Evolutionary conservation across 73 alveolate species (phyloP), one percentile per base, ranked within the genome.

Genomic region (Tetrahymena malaccensis): DNA sequence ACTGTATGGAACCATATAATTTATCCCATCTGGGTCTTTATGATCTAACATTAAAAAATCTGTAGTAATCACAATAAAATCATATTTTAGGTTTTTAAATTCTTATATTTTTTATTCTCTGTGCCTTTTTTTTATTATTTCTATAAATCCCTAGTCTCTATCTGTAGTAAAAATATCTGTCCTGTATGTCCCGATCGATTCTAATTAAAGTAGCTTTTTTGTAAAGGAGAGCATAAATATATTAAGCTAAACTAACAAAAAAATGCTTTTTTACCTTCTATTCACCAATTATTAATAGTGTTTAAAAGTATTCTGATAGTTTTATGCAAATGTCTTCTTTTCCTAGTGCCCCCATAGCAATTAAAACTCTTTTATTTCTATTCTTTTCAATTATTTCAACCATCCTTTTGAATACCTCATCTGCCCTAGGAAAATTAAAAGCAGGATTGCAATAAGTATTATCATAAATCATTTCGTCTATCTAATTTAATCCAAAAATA

Each of bases 401-500:
- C 38, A 98, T 94, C 8, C 56, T 93, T 15, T 94, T 85, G 57
- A 96, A 96, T 1, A 98, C 99, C 35, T 94, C 96, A 21, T 97
- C 98, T 57, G 96, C 94, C 11, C 97, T 43, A 8, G 99, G 99
- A 55, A 97, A 97, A 34, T 98, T 97, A 55, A 94, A 97, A 58
- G 94, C 96, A 11, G 98, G 98, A 93, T 98, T 97, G 27, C 98
- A 97, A 94, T 97, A 98, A n/a, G 99, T 97, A 58, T 97, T 97
- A 55, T 97, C 99, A 27, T 97, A 93, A 43, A 97, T 96, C 55
- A 97, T 94, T 93, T 97, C 97, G 93, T 98, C 99, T n/a, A 98
- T 94, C 38, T 94, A 96, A 16, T 95, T 95, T 57, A 97, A 85
- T 6, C 94, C 33, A 19, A 93, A 35, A 6, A 35, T 35, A 6